Base-by-base conservation (phyloP, 345 rosid genomes). In the Melastoma malabathricum region DNA sequence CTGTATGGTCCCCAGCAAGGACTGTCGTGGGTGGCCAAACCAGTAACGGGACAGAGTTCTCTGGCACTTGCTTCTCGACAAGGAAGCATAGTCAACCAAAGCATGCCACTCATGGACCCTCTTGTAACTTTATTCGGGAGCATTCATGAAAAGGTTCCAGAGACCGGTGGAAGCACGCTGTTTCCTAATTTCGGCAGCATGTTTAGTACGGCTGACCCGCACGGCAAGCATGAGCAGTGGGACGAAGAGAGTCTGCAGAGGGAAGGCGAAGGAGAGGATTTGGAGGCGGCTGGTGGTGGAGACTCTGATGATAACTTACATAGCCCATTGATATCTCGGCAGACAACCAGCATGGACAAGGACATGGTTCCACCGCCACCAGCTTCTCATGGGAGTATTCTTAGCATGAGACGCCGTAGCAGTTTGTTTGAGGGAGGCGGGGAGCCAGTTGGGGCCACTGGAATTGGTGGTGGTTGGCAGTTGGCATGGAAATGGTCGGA, bases 401-500 rank as follows among this genome's bases (percentile, higher is more conserved):
- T 79, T 16, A 73, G 84, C 78, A 75, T 84, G 84, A 74, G 98
- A 51, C 78, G 73, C 13, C 83, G 76, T 59, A 82, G 95, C 68
- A 87, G 83, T 13, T 86, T 92, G 8, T 54, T 71, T 62, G 81
- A 79, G 55, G 94, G 83, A 31, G 56, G 55, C 23, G 88, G 78
- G 5, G 95, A 85, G 48, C 65, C 71, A 45, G 83, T 55, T 18
- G 63, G 80, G 44, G 64, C 83, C 43, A 73, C 89, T 29, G 98
- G 96, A 18, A 87, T 92, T 39, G 98, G 98, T 41, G 89, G 96
- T 23, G 97, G 97, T 34, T 92, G 98, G 98, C 95, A 87, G 67
- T 69, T 92, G 81, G 97, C 96, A 4, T 92, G 88, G 71, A 81
- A 86, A 73, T 84, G 86, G 79, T 48, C 81, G 3, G 84, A 72